Conservation (phyloP, 208 protist genomes). For the Phytomonas francai region DNA sequence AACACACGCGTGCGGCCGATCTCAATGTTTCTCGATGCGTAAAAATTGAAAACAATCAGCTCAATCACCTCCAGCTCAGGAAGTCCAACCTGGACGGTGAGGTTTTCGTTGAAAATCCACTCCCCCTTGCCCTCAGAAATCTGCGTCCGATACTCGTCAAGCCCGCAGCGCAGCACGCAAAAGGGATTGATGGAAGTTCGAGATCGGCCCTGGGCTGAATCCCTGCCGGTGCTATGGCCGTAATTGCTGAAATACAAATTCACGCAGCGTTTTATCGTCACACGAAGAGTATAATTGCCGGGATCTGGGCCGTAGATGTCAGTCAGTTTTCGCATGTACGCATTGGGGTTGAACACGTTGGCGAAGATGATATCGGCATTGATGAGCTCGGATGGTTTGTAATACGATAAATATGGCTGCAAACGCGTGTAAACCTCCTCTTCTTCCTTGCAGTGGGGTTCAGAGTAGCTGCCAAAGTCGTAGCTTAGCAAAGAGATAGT, state of each 20-base stretch:
- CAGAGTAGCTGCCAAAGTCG: conserved; percentile 40
- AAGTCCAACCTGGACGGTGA: conserved; percentile 51
- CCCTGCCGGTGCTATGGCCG: background rate
- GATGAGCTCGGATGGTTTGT: conserved; percentile 45
- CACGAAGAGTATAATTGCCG: conserved; percentile 30
- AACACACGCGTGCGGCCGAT: conserved; percentile 47
- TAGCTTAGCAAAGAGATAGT: conserved; percentile 40
- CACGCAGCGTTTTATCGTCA: conserved; percentile 40
- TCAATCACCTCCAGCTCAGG: conserved; percentile 59
- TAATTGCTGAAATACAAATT: conserved; percentile 13
- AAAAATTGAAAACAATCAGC: conserved; percentile 45
- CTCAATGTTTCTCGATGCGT: conserved; percentile 21
- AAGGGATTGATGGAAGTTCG: conserved; percentile 17
- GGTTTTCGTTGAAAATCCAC: conserved; percentile 56
- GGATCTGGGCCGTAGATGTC: conserved; percentile 75
- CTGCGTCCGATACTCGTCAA: conserved; percentile 45
- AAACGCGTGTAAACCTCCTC: conserved; percentile 41
- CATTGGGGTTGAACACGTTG: conserved; percentile 53
- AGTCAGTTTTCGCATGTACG: conserved; percentile 46
- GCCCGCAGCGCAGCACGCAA: conserved; percentile 39
- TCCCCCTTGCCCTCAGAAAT: conserved; percentile 34
- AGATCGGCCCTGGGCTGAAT: background rate
- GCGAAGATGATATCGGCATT: conserved; percentile 55
- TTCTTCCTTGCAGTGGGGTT: conserved; percentile 23
- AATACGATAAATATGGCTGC: conserved; percentile 64